Conservation (phyloP, 345 rosid species). For the Schrenkiella parvula region DNA sequence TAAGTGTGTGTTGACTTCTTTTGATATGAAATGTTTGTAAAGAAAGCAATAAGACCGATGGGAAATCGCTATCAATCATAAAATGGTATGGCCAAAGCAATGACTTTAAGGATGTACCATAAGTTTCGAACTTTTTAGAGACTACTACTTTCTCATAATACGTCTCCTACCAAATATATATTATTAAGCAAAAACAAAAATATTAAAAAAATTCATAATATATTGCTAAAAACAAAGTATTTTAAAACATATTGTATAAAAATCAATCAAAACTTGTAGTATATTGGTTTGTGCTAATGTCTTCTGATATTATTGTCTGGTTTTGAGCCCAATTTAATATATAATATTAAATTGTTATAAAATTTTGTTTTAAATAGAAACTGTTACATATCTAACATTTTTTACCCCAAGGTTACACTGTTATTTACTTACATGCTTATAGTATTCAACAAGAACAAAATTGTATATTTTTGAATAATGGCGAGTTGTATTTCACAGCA, state of each 20-base stretch:
- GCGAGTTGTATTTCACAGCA: not conserved
- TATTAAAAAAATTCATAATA: conserved; percentile 2
- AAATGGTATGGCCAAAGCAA: conserved; percentile 34
- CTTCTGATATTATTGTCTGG: too few relatives aligned
- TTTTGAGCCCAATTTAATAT: too few relatives aligned
- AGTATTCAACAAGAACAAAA: not conserved
- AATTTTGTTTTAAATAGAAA: too few relatives aligned
- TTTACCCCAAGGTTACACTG: too few relatives aligned
- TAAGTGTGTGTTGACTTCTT: conserved; percentile 22
- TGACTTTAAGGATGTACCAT: conserved; percentile 27
- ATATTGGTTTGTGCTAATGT: too few relatives aligned
- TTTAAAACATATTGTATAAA: not conserved
- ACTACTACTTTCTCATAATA: conserved; percentile 28
- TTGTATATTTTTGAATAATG: not conserved
- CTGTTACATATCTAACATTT: too few relatives aligned
- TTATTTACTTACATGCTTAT: not conserved
- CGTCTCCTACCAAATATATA: not conserved
- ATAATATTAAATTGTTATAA: too few relatives aligned
- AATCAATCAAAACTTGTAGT: too few relatives aligned
- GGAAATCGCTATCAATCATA: conserved; percentile 24
- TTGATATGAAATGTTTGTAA: conserved; percentile 28
- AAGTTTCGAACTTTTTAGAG: conserved; percentile 20
- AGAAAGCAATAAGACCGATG: conserved; percentile 28
- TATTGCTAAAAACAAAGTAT: conserved; percentile 6
- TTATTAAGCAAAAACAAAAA: conserved; percentile 1